phyloP scores from a whole-genome alignment of 306 rosid species.

The Prunus armeniaca region DNA sequence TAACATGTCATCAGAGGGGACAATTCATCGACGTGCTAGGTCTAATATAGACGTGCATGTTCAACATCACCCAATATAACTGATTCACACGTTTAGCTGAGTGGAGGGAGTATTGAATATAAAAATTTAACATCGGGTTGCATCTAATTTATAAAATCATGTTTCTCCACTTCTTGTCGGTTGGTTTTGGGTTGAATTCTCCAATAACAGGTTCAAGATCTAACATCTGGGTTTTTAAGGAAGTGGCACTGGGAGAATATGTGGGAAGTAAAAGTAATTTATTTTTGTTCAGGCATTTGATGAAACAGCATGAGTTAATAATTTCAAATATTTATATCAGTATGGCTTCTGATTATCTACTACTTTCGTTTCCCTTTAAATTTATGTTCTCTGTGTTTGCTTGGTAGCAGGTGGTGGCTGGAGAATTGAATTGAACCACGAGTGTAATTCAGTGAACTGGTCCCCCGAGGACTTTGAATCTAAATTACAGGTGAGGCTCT shows the following conservation, averaged over 20 bases:
- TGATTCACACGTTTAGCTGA: background rate
- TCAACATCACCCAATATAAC: background rate
- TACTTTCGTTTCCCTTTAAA: background rate
- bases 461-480: constrained; percentile 93
- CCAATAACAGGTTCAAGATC: background rate
- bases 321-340: background rate
- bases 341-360: background rate
- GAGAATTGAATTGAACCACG: constrained; percentile 90
- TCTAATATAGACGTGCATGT: background rate
- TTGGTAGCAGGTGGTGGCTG: constrained; percentile 80
- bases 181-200: background rate
- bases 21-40: background rate
- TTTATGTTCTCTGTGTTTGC: constrained; percentile 14
- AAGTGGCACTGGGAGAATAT: background rate
- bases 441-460: constrained; percentile 88
- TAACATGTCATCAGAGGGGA: background rate
- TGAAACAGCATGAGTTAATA: background rate
- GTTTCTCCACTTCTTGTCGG: background rate
- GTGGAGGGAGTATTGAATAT: background rate
- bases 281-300: background rate
- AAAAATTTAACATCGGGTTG: background rate
- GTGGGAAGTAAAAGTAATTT: background rate
- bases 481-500: constrained; percentile 67
- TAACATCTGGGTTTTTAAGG: background rate
- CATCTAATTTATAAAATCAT: background rate